Evolutionary conservation across 805 yeast species (phyloP).

Genomic region (Wickerhamiella hasegawae): DNA sequence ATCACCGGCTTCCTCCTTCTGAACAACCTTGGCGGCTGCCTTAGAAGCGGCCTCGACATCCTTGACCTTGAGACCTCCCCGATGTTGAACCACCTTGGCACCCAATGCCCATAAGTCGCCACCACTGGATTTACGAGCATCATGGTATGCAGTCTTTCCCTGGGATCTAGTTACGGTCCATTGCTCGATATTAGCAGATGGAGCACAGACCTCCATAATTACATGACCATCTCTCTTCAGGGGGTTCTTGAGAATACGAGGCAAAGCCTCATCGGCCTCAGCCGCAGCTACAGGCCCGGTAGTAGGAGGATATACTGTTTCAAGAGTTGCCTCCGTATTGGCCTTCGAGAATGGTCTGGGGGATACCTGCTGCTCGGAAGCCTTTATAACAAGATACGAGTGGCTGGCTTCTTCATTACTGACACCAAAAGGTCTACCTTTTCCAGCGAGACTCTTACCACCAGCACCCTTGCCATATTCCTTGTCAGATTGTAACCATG

Average conservation of each 20-base stretch:
- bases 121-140: constrained; percentile 68
- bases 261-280: constrained; percentile 31
- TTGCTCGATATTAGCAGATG: constrained; percentile 65
- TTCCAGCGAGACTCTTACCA: constrained; percentile 38
- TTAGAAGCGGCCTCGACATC: neutral
- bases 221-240: constrained; percentile 71
- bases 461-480: constrained; percentile 32
- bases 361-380: constrained; percentile 22
- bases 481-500: constrained; percentile 40
- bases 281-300: neutral
- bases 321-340: constrained; percentile 3
- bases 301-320: neutral
- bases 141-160: constrained; percentile 64
- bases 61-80: constrained; percentile 15
- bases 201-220: constrained; percentile 58
- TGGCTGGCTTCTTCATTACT: constrained; percentile 57
- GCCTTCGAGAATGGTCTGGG: no score
- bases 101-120: constrained; percentile 82
- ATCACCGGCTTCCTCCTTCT: no score
- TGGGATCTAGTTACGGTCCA: constrained; percentile 77
- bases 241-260: constrained; percentile 55
- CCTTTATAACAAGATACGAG: constrained; percentile 57
- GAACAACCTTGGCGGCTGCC: no score
- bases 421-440: constrained; percentile 63
- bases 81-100: constrained; percentile 33